phyloP scores from a whole-genome alignment of 2,329 filamentous ascomycete genomes.

The Zopfia rhizophila region DNA sequence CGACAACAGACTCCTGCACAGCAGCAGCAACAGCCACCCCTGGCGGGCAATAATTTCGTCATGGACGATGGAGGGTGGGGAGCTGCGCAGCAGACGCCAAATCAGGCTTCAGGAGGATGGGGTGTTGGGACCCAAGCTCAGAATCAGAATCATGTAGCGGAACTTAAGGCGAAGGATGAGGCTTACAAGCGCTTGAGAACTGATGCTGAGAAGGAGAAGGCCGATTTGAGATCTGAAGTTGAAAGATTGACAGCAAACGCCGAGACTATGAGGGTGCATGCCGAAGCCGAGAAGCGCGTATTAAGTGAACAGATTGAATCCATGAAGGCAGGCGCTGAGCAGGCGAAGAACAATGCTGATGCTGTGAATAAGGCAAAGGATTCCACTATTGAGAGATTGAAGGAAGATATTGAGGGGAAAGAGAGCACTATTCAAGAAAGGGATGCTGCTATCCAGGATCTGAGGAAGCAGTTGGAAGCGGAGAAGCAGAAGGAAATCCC shows the following conservation, averaged over 20 bases:
- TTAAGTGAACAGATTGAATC: slow-evolving; percentile 33
- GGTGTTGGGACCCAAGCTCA: slow-evolving; percentile 7
- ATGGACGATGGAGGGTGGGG: slow-evolving; percentile 25
- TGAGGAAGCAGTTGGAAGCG: slow-evolving; percentile 30
- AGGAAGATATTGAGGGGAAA: slow-evolving; percentile 47
- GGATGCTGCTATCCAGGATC: slow-evolving; percentile 33
- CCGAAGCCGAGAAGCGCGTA: slow-evolving; percentile 25
- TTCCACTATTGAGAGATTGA: slow-evolving; percentile 41
- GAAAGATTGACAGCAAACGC: slow-evolving; percentile 12
- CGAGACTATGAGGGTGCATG: slow-evolving; percentile 29
- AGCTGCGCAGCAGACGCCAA: slow-evolving; percentile 22
- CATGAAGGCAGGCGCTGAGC: slow-evolving; percentile 30
- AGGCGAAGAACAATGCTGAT: slow-evolving; percentile 35
- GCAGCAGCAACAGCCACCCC: slow-evolving; percentile 21
- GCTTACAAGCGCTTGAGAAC: slow-evolving; percentile 33
- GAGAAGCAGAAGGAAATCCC: slow-evolving; percentile 36
- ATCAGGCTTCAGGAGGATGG: slow-evolving; percentile 13
- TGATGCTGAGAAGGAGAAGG: slow-evolving; percentile 33
- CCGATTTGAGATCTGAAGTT: slow-evolving; percentile 17
- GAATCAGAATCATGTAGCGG: slow-evolving; percentile 26
- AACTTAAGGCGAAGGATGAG: slow-evolving; percentile 45
- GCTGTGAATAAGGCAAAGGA: slow-evolving; percentile 39
- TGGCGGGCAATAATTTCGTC: slow-evolving; percentile 21
- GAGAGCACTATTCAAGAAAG: slow-evolving; percentile 43
- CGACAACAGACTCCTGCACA: slow-evolving; percentile 25